Base-by-base conservation (phyloP, 202 grass and related monocot species). In the Zizania palustris region DNA sequence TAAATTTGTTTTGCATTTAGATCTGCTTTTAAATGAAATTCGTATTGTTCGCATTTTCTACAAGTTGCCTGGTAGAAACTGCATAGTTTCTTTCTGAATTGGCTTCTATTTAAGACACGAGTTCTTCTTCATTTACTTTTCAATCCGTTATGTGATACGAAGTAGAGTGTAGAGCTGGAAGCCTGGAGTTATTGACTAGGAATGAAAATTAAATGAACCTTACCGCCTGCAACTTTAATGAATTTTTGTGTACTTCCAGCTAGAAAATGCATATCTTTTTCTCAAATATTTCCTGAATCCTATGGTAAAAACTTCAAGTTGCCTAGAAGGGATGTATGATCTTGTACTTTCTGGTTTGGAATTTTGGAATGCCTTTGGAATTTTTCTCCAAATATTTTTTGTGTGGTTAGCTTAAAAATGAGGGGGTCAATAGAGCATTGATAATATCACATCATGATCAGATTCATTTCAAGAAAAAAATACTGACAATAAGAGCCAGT, bases 381-480 rank as follows among this genome's bases (percentile, higher is more conserved):
- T 28, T 16, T 6, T 6, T 0, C 51, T 74, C 11, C 2, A 14
- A 57, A 44, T 37, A 3, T 46, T 19, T 9, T 50, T 11, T 45
- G 11, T 43, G 1, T 33, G 1, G 0, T 62, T 49, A 55, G 3
- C 14, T 65, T 65, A 58, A 60, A 58, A 57, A 49, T 28, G 57
- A 38, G 60, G 60, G 6, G 0, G 11, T 6, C 46, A 46, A 4
- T 6, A 34, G 3, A 75, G 1, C 34, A 10, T 41, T 59, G 19
- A 76, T 14, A 63, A 19, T 11, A 55, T 67, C 45, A 21, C 43
- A 63, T 28, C 33, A 22, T 20, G 20, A 21, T 36, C 45, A 65
- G 60, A 65, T 69, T 72, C 21, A 5, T 75, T 49, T 82, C 40
- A 61, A 83, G 63, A 33, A 46, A 59, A 59, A 7, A 77, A 68